Percentiles rank a stretch among this genome's conserved stretches.
These are phyloP conservation scores for Cucurbita moschata DNA, from an alignment of 306 rosid species.

Conservation along the genomic window DNA sequence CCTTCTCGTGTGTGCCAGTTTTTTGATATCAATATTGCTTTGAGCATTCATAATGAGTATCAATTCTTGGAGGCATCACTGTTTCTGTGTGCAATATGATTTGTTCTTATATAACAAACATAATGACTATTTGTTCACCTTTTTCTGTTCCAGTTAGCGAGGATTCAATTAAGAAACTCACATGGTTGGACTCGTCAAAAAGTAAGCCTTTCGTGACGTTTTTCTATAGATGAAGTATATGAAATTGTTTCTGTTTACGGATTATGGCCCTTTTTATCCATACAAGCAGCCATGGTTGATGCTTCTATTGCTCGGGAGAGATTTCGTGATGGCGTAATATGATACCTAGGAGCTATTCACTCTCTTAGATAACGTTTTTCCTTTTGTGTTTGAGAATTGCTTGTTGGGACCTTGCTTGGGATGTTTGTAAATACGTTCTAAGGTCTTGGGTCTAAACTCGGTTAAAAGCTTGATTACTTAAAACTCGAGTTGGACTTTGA, in stretches of 20 bases:
- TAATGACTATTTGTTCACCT: constrained; percentile 2
- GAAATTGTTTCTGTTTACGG: not conserved
- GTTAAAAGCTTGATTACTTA: not conserved
- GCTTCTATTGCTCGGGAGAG: not conserved
- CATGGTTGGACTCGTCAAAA: constrained; percentile 92
- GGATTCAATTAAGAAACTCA: constrained; percentile 54
- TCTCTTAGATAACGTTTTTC: not conserved
- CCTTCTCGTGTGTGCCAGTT: not conserved
- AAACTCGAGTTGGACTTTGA: not conserved
- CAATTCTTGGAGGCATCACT: not conserved
- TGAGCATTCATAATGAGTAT: not conserved
- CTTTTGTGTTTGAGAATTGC: not conserved
- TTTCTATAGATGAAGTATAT: not conserved
- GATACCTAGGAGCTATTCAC: no score
- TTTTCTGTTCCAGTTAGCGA: constrained; percentile 36
- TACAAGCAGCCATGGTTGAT: not conserved
- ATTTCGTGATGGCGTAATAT: not conserved
- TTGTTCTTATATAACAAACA: not conserved
- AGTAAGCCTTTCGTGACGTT: constrained; percentile 28
- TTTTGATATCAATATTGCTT: not conserved
- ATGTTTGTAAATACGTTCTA: not conserved
- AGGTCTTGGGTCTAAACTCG: not conserved
- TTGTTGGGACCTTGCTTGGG: not conserved
- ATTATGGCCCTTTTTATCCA: not conserved
- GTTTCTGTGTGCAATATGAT: not conserved